These are phyloP conservation scores for Suillus ampliporus DNA, from an alignment of 768 basidiomycete species.

Conservation along the genomic window DNA sequence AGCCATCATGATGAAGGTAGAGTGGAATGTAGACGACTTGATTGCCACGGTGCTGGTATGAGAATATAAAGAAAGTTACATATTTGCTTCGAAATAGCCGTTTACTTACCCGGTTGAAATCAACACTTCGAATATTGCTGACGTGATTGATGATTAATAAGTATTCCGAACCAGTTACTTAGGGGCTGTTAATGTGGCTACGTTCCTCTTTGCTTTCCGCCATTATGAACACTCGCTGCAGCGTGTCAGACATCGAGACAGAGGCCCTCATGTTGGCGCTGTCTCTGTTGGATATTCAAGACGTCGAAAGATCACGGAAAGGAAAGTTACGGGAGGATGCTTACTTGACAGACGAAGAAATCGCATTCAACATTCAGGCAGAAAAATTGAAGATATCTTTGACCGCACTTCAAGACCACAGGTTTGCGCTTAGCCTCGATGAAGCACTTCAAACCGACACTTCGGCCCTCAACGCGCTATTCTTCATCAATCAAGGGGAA, in stretches of 20 bases:
- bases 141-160: neutral
- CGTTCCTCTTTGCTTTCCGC: slow-evolving; percentile 10
- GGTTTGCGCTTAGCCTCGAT: slow-evolving; percentile 49
- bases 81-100: neutral
- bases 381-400: slow-evolving; percentile 40
- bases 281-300: slow-evolving; percentile 47
- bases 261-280: slow-evolving; percentile 48
- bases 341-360: slow-evolving; percentile 47
- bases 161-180: neutral
- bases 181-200: neutral
- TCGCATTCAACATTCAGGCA: slow-evolving; percentile 49
- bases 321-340: slow-evolving; percentile 41
- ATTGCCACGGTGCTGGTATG: neutral
- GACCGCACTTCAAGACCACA: slow-evolving; percentile 40
- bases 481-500: slow-evolving; percentile 43
- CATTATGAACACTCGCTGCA: neutral
- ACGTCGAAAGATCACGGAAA: slow-evolving; percentile 41
- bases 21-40: neutral
- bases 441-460: slow-evolving; percentile 44
- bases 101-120: neutral
- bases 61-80: neutral
- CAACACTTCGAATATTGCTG: neutral
- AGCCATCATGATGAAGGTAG: neutral
- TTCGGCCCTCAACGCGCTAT: slow-evolving; percentile 36
- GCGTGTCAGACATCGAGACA: slow-evolving; percentile 39